phyloP scores from a whole-genome alignment of 129 eudicot species.

The Escallonia rubra region DNA sequence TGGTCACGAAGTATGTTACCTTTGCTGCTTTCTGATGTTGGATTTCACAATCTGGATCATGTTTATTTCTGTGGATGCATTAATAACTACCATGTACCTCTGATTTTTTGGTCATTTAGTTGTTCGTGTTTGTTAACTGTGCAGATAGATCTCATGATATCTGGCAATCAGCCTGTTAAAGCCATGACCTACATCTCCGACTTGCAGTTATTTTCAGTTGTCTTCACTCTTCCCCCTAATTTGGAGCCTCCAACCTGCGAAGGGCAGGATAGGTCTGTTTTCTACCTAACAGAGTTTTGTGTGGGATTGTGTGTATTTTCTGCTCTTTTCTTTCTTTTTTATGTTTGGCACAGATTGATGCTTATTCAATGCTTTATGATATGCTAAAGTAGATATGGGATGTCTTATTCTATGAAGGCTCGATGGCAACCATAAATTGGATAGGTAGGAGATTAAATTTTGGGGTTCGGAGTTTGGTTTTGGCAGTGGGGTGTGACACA shows the following conservation, averaged over 20 bases:
- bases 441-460: too few species aligned
- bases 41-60: not conserved
- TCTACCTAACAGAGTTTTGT: not conserved
- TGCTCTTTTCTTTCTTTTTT: too few species aligned
- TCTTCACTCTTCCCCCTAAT: constrained; percentile 55
- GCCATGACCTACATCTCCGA: constrained; percentile 57
- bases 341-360: too few species aligned
- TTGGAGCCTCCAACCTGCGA: constrained; percentile 43
- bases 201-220: constrained; percentile 61
- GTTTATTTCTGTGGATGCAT: not conserved
- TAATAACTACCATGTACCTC: not conserved
- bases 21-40: not conserved
- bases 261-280: constrained; percentile 40
- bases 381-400: too few species aligned
- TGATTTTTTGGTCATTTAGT: not conserved
- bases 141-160: constrained; percentile 74
- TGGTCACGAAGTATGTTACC: constrained; percentile 57
- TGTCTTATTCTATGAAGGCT: too few species aligned
- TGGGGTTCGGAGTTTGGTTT: too few species aligned
- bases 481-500: too few species aligned
- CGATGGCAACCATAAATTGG: too few species aligned
- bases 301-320: not conserved
- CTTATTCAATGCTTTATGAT: too few species aligned
- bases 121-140: not conserved
- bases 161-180: constrained; percentile 64